Evolutionary conservation across 1,284 basidiomycete genomes (phyloP), one percentile per base, ranked within the genome.

Genomic region (Meira nashicola): DNA sequence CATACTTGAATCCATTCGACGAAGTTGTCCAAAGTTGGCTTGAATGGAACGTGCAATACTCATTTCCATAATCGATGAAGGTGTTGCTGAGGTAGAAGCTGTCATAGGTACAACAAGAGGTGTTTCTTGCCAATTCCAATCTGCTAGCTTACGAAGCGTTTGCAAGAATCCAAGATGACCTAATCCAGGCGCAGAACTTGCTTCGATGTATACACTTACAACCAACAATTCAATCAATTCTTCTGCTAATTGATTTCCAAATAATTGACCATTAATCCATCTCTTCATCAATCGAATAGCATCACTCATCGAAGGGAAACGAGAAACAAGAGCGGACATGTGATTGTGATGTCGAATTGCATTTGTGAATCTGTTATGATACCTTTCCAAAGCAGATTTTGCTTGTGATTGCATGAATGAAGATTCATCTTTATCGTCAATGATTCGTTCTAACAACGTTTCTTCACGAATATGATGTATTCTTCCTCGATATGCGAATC

Each of bases 261-360:
- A 83, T 88, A 94, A 90, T 79, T 98, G 95, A 1, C 87, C 82
- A 0, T 88, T 85, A 50, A 97, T 80, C 95, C 95, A 99, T 53
- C 95, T 85, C 80, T 97, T 94, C 43, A 90, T 84, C 21, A 98
- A 83, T 28, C 95, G 83, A 19, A 89, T 87, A 0, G 92, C 92
- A 6, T 87, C 86, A 1, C 90, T 83, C 75, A 87, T 95, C 6
- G 90, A 88, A 0, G 86, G 80, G 74, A 86, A 89, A 49, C 86
- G 85, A 76, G 95, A 90, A 54, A 86, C 86, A 39, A 98, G 81
- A 1, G 88, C 85, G 1, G 87, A 84, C 39, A 97, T 83, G 0
- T 88, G 88, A 1, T 87, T 84, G 77, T 98, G 95, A 74, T 98
- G 94, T 41, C 85, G 79, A 0, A 94, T 90, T 0, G 83, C 83